Percentiles rank a stretch among this genome's conserved stretches.
phyloP scores from a whole-genome alignment of 2,329 filamentous ascomycete species.

The Penicillium sp. region DNA sequence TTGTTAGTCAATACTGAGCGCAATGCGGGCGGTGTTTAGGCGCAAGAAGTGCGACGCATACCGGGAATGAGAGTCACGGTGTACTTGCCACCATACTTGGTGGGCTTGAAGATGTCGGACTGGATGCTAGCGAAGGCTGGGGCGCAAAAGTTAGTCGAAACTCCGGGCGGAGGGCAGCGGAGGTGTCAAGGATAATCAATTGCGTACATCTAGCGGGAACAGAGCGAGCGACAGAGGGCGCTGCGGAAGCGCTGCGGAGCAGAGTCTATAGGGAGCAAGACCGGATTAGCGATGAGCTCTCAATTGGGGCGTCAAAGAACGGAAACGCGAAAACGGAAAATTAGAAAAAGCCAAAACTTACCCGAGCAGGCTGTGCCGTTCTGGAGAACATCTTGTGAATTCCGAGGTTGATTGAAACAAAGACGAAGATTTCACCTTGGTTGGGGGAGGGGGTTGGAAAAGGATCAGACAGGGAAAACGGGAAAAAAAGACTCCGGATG shows the following conservation, averaged over 20 bases:
- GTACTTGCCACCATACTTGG: constrained; percentile 99
- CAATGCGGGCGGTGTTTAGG: not conserved
- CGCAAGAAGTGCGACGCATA: constrained; percentile 34
- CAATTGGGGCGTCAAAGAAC: not conserved
- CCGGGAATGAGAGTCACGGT: constrained; percentile 97
- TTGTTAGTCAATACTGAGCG: constrained; percentile 12
- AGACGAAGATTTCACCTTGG: constrained; percentile 11
- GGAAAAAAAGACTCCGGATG: constrained; percentile 37
- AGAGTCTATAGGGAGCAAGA: constrained; percentile 48
- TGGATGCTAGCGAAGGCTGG: constrained; percentile 72
- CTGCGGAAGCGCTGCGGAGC: constrained; percentile 52
- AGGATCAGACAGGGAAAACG: constrained; percentile 19
- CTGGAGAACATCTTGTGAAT: constrained; percentile 41
- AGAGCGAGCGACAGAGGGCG: constrained; percentile 48
- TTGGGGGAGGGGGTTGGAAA: constrained; percentile 17
- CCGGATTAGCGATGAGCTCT: constrained; percentile 31
- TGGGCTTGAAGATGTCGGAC: constrained; percentile 97
- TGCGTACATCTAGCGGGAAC: constrained; percentile 53
- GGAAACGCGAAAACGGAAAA: constrained; percentile 37
- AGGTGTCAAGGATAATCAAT: not conserved
- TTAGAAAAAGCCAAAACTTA: constrained; percentile 40
- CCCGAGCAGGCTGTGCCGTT: constrained; percentile 43
- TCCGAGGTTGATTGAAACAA: constrained; percentile 18
- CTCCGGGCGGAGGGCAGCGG: not conserved
- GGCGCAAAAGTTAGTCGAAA: constrained; percentile 20